Conservation (phyloP, 176 grass and related monocot species). For the Eleusine indica region DNA sequence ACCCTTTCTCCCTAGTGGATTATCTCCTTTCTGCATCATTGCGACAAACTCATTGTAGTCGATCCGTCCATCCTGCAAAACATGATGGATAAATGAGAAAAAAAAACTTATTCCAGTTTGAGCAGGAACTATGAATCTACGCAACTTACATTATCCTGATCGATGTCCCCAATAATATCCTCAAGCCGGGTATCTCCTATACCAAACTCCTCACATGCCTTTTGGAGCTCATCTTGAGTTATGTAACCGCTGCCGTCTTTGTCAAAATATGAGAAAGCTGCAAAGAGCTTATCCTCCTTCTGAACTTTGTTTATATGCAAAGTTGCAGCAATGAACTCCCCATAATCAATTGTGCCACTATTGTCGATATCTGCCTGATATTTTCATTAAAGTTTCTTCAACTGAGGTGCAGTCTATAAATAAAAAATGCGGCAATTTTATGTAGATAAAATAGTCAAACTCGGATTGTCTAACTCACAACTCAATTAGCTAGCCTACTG, state of each 20-base stretch:
- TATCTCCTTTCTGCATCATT: conserved; percentile 85
- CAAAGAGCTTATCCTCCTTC: conserved; percentile 73
- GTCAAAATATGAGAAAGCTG: conserved; percentile 76
- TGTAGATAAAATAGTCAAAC: neutral
- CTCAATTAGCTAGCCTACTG: neutral
- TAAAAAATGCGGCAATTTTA: neutral
- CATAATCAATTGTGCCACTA: conserved; percentile 79
- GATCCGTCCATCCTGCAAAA: conserved; percentile 64
- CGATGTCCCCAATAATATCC: conserved; percentile 73
- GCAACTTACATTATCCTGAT: conserved; percentile 71
- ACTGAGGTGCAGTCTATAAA: conserved; percentile 20
- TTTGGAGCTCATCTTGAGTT: conserved; percentile 81
- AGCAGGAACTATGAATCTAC: neutral
- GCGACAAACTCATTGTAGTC: conserved; percentile 82
- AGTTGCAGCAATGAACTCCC: conserved; percentile 81
- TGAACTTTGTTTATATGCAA: conserved; percentile 87
- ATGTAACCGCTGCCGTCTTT: conserved; percentile 81
- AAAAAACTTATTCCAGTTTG: neutral
- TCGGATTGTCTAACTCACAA: neutral
- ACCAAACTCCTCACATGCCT: conserved; percentile 79
- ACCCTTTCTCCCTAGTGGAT: conserved; percentile 53
- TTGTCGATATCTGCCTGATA: conserved; percentile 78
- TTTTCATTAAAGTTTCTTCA: conserved; percentile 33
- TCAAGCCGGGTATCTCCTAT: conserved; percentile 69
- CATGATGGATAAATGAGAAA: conserved; percentile 18